phyloP scores from a whole-genome alignment of 495 filamentous ascomycete species.

The Monascus purpureus region DNA sequence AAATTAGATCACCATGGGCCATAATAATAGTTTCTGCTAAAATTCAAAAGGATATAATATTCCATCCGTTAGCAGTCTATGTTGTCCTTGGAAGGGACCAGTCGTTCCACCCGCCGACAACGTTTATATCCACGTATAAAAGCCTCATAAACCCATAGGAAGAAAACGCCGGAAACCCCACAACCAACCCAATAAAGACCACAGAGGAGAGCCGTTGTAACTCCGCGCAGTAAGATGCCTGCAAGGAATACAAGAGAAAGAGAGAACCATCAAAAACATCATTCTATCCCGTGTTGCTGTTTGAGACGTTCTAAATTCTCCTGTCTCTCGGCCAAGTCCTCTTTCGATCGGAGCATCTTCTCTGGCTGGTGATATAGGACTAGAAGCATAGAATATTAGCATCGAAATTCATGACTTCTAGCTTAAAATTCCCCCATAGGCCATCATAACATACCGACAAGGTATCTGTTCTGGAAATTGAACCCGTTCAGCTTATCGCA shows the following conservation, averaged over 20 bases:
- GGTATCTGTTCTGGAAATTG: slow-evolving; percentile 99
- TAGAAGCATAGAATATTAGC: too few species aligned
- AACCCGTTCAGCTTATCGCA: slow-evolving; percentile 99
- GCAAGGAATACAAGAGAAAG: slow-evolving; percentile 24
- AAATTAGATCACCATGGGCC: too few species aligned
- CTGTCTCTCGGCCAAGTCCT: slow-evolving; percentile 85
- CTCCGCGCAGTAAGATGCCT: slow-evolving; percentile 24
- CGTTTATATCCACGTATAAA: neutral
- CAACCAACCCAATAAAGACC: slow-evolving; percentile 26
- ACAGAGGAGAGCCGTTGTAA: slow-evolving; percentile 18
- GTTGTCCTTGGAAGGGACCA: neutral
- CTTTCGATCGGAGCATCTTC: slow-evolving; percentile 87
- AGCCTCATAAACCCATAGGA: slow-evolving; percentile 5
- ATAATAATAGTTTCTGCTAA: neutral
- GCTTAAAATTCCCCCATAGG: neutral
- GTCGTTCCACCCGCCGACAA: neutral
- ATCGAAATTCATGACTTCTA: slow-evolving; percentile 5
- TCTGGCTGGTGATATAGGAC: slow-evolving; percentile 98
- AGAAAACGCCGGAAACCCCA: slow-evolving; percentile 30
- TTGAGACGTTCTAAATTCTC: slow-evolving; percentile 97
- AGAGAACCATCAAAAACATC: slow-evolving; percentile 30
- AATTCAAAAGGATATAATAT: neutral
- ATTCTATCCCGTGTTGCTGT: slow-evolving; percentile 96
- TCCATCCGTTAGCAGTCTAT: neutral
- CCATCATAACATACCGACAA: slow-evolving; percentile 62